Conservation (phyloP, 106 monocot genomes). For the Allium fistulosum region DNA sequence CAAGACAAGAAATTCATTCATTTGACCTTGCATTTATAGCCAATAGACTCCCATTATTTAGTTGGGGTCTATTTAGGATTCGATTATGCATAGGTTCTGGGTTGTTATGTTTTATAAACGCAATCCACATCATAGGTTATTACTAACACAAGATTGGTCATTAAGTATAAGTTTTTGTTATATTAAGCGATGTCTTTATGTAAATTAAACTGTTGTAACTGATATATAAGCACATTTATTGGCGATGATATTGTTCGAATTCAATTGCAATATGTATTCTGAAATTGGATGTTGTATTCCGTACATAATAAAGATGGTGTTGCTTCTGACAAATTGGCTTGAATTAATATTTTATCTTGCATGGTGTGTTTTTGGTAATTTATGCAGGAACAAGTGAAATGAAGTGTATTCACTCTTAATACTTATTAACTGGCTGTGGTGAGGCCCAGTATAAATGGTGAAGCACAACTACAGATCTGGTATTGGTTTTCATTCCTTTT, state of each 20-base stretch:
- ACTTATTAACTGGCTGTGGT: too few relatives aligned
- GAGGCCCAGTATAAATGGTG: too few relatives aligned
- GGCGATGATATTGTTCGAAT: neutral
- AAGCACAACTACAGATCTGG: too few relatives aligned
- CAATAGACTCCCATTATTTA: conserved; percentile 30
- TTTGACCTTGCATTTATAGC: conserved; percentile 6
- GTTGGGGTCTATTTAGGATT: conserved; percentile 14
- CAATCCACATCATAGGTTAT: conserved; percentile 2
- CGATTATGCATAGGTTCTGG: conserved; percentile 2
- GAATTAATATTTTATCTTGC: too few relatives aligned
- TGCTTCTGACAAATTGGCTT: too few relatives aligned
- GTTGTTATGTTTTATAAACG: neutral
- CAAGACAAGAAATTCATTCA: conserved; percentile 6
- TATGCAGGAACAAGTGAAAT: too few relatives aligned
- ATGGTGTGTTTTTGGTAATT: too few relatives aligned
- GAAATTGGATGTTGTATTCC: too few relatives aligned
- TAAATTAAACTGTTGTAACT: conserved; percentile 1
- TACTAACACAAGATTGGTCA: neutral
- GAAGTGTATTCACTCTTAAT: too few relatives aligned
- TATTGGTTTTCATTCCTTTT: too few relatives aligned
- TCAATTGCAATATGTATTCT: neutral
- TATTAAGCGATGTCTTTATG: neutral
- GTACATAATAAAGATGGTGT: too few relatives aligned
- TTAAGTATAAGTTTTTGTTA: too few relatives aligned
- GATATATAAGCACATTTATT: conserved; percentile 3